Conservation (phyloP, 2,329 filamentous ascomycete species). For the Phoma sp. region DNA sequence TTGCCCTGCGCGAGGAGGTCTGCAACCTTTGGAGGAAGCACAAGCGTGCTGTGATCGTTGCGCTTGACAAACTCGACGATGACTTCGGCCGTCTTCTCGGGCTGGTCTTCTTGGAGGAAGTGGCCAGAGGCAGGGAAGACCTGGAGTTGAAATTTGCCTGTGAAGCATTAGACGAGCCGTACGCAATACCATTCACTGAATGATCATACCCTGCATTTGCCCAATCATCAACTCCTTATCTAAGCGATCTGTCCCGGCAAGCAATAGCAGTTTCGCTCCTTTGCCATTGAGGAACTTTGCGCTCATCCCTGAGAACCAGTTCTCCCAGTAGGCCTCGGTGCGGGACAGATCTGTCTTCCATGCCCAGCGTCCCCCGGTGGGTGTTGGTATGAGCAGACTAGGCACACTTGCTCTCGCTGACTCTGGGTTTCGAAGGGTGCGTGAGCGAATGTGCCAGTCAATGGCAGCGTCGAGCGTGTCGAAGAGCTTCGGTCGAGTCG, state of each 20-base stretch:
- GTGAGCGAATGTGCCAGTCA: constrained; percentile 90
- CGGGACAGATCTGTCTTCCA: constrained; percentile 86
- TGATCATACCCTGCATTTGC: constrained; percentile 85
- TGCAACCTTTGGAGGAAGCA: constrained; percentile 87
- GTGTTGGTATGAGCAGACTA: constrained; percentile 66
- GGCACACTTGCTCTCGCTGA: constrained; percentile 91
- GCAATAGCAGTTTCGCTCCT: constrained; percentile 82
- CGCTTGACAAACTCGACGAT: constrained; percentile 90
- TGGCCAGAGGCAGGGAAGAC: constrained; percentile 95
- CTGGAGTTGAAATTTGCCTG: constrained; percentile 92
- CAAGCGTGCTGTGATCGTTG: constrained; percentile 84
- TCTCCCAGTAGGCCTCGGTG: constrained; percentile 92
- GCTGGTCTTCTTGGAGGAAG: constrained; percentile 94
- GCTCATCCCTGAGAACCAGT: constrained; percentile 89
- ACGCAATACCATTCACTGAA: neutral
- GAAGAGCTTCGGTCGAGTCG: constrained; percentile 80
- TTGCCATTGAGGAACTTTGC: constrained; percentile 82
- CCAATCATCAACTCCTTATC: constrained; percentile 94
- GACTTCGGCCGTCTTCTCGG: constrained; percentile 84
- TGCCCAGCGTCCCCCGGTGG: constrained; percentile 61
- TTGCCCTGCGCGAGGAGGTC: constrained; percentile 58
- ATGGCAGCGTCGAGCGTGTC: constrained; percentile 79
- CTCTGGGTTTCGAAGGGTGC: constrained; percentile 81
- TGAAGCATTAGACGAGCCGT: constrained; percentile 27
- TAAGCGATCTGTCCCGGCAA: constrained; percentile 87